Percentiles rank a stretch among this genome's conserved stretches.
phyloP scores from a whole-genome alignment of 371 early-diverging fungal genomes.

The Mucor lusitanicus region DNA sequence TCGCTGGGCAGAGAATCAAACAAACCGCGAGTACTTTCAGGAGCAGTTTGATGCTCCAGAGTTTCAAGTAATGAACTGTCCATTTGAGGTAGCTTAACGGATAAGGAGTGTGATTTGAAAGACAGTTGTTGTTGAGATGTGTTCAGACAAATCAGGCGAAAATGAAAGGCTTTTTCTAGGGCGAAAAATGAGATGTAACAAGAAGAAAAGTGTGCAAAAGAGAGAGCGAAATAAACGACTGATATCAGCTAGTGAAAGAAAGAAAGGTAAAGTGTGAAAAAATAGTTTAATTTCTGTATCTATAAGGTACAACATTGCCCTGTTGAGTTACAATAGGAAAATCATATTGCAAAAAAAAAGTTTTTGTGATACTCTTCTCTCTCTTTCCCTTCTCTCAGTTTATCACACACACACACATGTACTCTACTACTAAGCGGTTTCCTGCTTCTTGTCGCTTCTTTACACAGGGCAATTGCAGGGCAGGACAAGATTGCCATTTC shows the following conservation, averaged over 20 bases:
- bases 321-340: background rate
- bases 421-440: slow-evolving; percentile 40
- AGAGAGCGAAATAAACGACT: background rate
- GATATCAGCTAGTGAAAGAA: background rate
- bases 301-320: background rate
- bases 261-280: slow-evolving; percentile 1
- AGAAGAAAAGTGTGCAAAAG: background rate
- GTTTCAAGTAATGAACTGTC: slow-evolving; percentile 15
- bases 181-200: background rate
- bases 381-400: background rate
- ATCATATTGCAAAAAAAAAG: background rate
- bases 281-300: background rate
- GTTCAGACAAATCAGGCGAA: slow-evolving; percentile 4
- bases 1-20: slow-evolving; percentile 41
- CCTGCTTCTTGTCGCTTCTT: slow-evolving; percentile 51
- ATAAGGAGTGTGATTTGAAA: background rate
- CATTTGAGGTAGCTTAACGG: background rate
- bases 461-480: slow-evolving; percentile 49
- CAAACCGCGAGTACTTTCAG: slow-evolving; percentile 54
- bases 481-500: slow-evolving; percentile 48
- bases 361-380: background rate
- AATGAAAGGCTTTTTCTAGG: slow-evolving; percentile 1
- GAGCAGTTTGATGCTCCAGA: slow-evolving; percentile 55
- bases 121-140: background rate
- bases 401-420: slow-evolving; percentile 9